Conservation (phyloP, 1,139 yeast species). For the Debaryomyces sp. region DNA sequence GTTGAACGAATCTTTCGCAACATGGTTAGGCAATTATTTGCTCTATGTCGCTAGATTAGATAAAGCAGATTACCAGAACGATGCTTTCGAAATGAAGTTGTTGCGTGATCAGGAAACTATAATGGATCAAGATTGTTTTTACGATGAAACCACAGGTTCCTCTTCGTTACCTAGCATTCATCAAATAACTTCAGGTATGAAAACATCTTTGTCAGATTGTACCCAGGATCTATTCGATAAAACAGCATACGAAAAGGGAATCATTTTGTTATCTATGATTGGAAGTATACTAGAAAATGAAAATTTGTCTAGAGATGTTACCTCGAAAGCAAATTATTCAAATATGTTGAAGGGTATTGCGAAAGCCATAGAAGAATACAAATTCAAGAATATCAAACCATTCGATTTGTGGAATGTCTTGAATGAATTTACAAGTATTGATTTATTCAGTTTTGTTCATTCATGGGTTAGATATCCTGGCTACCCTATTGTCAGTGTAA, state of each 20-base stretch:
- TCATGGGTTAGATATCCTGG: constrained; percentile 67
- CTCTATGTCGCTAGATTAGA: constrained; percentile 33
- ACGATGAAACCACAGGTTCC: constrained; percentile 23
- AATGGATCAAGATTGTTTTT: constrained; percentile 44
- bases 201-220: constrained; percentile 38
- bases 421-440: constrained; percentile 31
- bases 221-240: constrained; percentile 49
- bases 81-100: constrained; percentile 28
- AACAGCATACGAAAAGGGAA: constrained; percentile 66
- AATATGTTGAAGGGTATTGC: constrained; percentile 39
- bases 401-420: constrained; percentile 57
- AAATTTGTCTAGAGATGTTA: constrained; percentile 13
- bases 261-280: constrained; percentile 58
- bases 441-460: constrained; percentile 45
- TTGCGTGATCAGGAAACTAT: constrained; percentile 40
- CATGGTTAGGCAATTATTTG: constrained; percentile 59
- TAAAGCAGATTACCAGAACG: constrained; percentile 21
- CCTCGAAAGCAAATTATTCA: constrained; percentile 23
- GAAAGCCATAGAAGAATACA: constrained; percentile 40
- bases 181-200: constrained; percentile 24
- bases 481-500: constrained; percentile 54
- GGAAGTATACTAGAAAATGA: constrained; percentile 46
- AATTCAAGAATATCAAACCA: constrained; percentile 49
- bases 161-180: constrained; percentile 31
- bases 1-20: constrained; percentile 78